Base-by-base conservation (phyloP, 805 yeast species). In the Naumovozyma baii region DNA sequence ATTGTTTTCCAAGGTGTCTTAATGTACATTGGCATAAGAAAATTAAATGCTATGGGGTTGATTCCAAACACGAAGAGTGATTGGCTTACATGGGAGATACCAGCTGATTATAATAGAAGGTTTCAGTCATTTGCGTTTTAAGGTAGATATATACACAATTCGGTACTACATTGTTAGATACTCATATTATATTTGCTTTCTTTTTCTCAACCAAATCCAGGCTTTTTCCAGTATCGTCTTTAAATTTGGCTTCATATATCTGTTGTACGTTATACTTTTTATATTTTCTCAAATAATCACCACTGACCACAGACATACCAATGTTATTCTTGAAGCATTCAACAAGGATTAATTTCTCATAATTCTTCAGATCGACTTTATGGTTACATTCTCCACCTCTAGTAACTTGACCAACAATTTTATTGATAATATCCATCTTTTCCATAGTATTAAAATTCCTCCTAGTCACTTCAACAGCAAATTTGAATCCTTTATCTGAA, bases 251-350 rank as follows among this genome's bases (percentile, higher is more conserved):
- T 37, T 63, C 90, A 54, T 69, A 82, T 14, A 90, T 80, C 63
- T 83, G 94, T 54, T 85, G 90, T 32, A 92, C 62, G 55, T 92
- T 92, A 62, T 73, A 86, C 54, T 78, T 79, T 50, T 75, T 78
- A 43, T 73, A 70, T 46, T 68, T 63, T 17, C 73, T 77, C 36
- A 47, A 39, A 28, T 59, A 58, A 51, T 75, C 85, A 40, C 74
- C 73, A 40, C 74, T 72, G 2, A 85, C 86, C 4, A 87, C 90
- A 47, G 92, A 70, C 74, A 85, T 78, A 5, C 98, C 98, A 26
- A 92, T 72, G 45, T 83, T 83, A 46, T 76, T 82, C 64, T 88
- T 90, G 64, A 80, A 90, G 55, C 96, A 83, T 58, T 86, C 95
- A 2, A 92, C 82, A 38, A 90, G 55, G 36, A 92, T 74, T 49